Evolutionary conservation across 306 rosid genomes (phyloP).

Genomic region (Calophaca sinica): DNA sequence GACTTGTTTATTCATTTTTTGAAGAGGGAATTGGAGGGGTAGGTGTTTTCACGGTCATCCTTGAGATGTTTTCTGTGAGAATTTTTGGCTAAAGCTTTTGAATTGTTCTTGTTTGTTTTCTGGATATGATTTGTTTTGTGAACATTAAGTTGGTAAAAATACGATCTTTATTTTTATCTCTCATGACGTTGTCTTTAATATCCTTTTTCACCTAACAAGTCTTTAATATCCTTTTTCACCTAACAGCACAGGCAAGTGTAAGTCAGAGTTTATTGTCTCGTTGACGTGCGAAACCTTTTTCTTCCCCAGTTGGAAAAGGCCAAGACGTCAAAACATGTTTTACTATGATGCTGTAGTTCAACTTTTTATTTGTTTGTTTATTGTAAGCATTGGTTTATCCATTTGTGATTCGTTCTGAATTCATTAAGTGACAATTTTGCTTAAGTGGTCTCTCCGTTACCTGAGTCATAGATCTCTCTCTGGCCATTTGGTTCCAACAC

Average conservation of each 20-base stretch:
- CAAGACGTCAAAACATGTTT: neutral
- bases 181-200: neutral
- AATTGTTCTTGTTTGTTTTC: constrained; percentile 19
- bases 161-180: neutral
- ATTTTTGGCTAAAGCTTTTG: constrained; percentile 16
- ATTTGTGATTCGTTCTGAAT: too few species aligned
- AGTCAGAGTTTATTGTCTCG: neutral
- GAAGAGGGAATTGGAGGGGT: too few species aligned
- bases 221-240: neutral
- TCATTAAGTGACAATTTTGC: too few species aligned
- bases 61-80: constrained; percentile 16
- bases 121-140: neutral
- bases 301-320: neutral
- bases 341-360: neutral
- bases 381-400: neutral
- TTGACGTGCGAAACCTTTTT: neutral
- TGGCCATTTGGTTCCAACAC: neutral
- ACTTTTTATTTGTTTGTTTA: neutral
- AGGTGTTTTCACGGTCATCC: neutral
- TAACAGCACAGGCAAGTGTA: neutral
- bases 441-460: neutral
- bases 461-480: neutral
- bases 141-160: constrained; percentile 29
- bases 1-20: too few species aligned
- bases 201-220: neutral